Evolutionary conservation across 257 asterid genomes (phyloP), one percentile per base, ranked within the genome.

Genomic region (Gentiana macrophylla): DNA sequence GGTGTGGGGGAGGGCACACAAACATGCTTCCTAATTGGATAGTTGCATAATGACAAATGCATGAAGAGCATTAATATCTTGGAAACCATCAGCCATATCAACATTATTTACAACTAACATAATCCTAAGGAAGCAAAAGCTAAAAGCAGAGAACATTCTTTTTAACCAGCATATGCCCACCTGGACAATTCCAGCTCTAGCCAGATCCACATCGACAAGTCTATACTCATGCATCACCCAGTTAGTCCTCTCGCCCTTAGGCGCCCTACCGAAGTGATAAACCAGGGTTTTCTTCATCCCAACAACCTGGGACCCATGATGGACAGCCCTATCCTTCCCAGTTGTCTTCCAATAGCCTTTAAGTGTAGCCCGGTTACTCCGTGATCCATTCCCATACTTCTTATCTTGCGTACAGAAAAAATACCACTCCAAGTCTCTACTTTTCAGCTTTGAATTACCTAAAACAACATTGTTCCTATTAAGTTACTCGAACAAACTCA

Each of bases 181-280:
- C 97, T 85, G 95, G 68, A 47, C 57, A 69, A 89, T 64, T 64
- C 90, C 95, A 52, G 79, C 72, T 76, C 71, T 89, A 72, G 66
- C 79, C 79, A 83, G 55, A 62, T 72, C 84, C 80, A 77, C 71
- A 71, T 89, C 95, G 47, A 77, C 61, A 36, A 86, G 84, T 68
- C 87, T 86, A 71, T 89, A 89, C 72, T 89, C 95, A 37, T 86
- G 97, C 97, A 89, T 89, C 52, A 89, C 97, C 95, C 94, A 89
- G 66, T 89, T 89, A 57, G 80, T 74, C 69, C 97, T 79, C 81
- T 70, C 77, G 49, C 97, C 97, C 69, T 74, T 81, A 0, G 97
- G 97, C 53, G 97, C 97, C 41, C 97, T 86, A 43, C 94, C 97
- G 53, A 52, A 72, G 61, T 89, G 97, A 74, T 74, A 89, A 33